These are phyloP conservation scores for Penicillium ochrochloron DNA, from an alignment of 495 filamentous ascomycete species.

Conservation along the genomic window DNA sequence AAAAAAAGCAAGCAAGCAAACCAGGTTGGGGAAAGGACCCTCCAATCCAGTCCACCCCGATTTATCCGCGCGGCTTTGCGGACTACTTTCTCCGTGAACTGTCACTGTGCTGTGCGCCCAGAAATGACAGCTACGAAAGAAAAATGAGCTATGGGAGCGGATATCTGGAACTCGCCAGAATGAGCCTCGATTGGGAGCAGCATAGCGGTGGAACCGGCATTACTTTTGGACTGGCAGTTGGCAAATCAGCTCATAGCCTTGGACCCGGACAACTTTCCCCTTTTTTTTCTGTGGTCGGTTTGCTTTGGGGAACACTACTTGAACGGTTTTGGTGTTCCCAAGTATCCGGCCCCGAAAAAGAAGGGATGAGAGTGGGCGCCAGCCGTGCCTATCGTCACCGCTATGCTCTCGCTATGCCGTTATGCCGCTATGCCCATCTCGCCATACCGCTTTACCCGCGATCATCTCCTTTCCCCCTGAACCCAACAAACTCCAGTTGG, in stretches of 20 bases:
- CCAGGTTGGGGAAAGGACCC: neutral
- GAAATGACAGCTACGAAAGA: conserved; percentile 3
- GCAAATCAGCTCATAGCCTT: neutral
- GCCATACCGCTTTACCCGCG: conserved; percentile 14
- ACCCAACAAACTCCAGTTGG: neutral
- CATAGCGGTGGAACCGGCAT: neutral
- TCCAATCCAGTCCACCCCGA: neutral
- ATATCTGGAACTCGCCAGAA: neutral
- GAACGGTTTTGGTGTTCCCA: neutral
- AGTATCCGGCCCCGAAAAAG: conserved; percentile 4
- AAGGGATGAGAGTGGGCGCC: conserved; percentile 2
- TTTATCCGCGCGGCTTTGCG: conserved; percentile 40
- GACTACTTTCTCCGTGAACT: neutral
- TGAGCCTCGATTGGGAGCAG: conserved; percentile 29
- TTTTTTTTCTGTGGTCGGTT: conserved; percentile 1
- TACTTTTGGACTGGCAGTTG: neutral
- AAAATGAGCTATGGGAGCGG: neutral
- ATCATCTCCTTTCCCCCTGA: neutral
- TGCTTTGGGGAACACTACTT: neutral
- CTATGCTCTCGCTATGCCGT: neutral
- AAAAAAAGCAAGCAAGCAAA: conserved; percentile 7
- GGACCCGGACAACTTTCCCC: conserved; percentile 12
- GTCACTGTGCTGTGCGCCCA: neutral
- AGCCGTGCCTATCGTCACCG: conserved; percentile 12
- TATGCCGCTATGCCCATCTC: conserved; percentile 4